phyloP scores from a whole-genome alignment of 164 flowering plant genomes.

The Vitis rotundifolia region DNA sequence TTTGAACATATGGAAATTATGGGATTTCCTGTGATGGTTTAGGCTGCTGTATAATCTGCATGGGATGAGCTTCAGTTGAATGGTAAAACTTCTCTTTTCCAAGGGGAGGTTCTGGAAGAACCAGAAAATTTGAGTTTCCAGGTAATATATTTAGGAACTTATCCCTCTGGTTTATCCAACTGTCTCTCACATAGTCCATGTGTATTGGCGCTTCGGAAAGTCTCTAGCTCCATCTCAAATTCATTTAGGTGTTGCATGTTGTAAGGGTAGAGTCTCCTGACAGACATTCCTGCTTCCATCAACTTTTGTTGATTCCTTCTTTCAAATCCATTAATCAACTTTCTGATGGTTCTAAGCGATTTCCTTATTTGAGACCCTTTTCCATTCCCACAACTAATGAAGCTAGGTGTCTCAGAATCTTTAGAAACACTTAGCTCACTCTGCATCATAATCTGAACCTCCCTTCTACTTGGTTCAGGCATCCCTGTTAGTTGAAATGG shows the following conservation, averaged over 20 bases:
- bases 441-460: conserved; percentile 23
- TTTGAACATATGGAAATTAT: too few species aligned
- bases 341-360: conserved; percentile 79
- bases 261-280: too few species aligned
- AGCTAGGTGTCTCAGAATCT: conserved; percentile 28
- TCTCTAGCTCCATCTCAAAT: too few species aligned
- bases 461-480: conserved; percentile 48
- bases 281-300: conserved; percentile 15
- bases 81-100: too few species aligned
- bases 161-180: conserved; percentile 64
- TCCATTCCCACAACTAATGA: conserved; percentile 24
- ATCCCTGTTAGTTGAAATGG: conserved; percentile 43
- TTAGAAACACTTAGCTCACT: conserved; percentile 26
- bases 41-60: conserved; percentile 55
- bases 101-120: conserved; percentile 39
- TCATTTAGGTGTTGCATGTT: too few species aligned
- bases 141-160: conserved; percentile 52
- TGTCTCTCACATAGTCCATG: conserved; percentile 53
- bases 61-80: conserved; percentile 31
- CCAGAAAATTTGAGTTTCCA: conserved; percentile 34
- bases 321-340: conserved; percentile 77
- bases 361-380: conserved; percentile 77
- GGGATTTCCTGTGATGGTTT: conserved; percentile 24
- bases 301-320: conserved; percentile 54
- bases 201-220: conserved; percentile 44